phyloP scores from a whole-genome alignment of 1,284 basidiomycete genomes.

The Tetrapyrgos nigripes region DNA sequence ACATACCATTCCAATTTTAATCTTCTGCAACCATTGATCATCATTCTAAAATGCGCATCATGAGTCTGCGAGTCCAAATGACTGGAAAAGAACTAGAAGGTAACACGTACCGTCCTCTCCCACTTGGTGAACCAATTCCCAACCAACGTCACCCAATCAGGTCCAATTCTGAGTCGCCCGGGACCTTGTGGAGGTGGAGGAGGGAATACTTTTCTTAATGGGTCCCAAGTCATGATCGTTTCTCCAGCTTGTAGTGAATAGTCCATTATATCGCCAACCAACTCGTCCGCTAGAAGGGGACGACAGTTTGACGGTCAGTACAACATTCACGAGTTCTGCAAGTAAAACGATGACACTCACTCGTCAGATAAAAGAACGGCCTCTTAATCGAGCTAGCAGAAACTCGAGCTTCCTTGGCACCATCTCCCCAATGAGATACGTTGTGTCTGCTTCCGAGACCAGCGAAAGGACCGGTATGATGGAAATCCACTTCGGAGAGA shows the following conservation, averaged over 20 bases:
- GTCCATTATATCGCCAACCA: conserved; percentile 50
- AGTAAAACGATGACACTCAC: conserved; percentile 25
- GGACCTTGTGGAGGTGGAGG: conserved; percentile 43
- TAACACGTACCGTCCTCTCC: conserved; percentile 42
- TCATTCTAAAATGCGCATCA: conserved; percentile 35
- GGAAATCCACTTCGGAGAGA: conserved; percentile 47
- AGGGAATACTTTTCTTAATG: conserved; percentile 45
- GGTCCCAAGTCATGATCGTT: conserved; percentile 49
- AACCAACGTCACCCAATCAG: conserved; percentile 48
- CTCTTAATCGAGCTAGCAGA: conserved; percentile 41
- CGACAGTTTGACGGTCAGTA: no score
- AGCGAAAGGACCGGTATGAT: conserved; percentile 47
- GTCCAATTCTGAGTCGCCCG: conserved; percentile 47
- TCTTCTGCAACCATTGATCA: conserved; percentile 41
- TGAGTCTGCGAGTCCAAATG: not conserved
- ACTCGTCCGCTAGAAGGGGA: conserved; percentile 46
- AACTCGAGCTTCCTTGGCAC: conserved; percentile 51
- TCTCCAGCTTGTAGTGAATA: conserved; percentile 44
- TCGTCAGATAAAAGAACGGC: conserved; percentile 47
- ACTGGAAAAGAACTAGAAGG: not conserved
- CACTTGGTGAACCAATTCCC: conserved; percentile 53
- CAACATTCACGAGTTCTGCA: no score
- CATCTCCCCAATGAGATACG: conserved; percentile 52
- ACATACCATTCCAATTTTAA: conserved; percentile 47
- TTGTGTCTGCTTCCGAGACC: conserved; percentile 49